phyloP scores from a whole-genome alignment of 768 basidiomycete species.

The Mycena rebaudengoi region DNA sequence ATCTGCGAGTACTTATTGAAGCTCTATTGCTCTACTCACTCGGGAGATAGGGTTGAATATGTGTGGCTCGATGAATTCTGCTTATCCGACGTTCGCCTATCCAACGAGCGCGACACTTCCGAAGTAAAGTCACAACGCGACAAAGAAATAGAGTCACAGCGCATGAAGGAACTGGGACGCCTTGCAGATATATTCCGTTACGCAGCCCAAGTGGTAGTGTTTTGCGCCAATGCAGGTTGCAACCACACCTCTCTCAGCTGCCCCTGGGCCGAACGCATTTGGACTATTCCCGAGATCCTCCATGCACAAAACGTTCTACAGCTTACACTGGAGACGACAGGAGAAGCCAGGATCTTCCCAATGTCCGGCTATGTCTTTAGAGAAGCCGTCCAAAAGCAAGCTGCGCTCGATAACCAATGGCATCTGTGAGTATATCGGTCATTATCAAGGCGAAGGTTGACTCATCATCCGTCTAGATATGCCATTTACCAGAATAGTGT shows the following conservation, averaged over 20 bases:
- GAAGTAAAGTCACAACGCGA: too few relatives aligned
- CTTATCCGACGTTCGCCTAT: background rate
- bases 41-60: background rate
- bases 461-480: background rate
- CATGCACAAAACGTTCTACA: background rate
- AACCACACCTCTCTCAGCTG: conserved; percentile 21
- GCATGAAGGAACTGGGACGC: conserved; percentile 13
- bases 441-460: background rate
- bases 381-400: background rate
- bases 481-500: conserved; percentile 10
- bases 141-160: background rate
- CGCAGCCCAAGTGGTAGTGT: conserved; percentile 21
- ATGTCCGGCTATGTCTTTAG: background rate
- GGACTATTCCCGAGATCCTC: conserved; percentile 10
- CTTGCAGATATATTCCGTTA: conserved; percentile 25
- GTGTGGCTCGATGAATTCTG: conserved; percentile 21
- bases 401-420: background rate
- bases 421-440: background rate
- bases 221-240: conserved; percentile 22
- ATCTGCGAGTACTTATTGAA: background rate
- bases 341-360: background rate
- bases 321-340: background rate
- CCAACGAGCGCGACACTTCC: too few relatives aligned
- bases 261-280: conserved; percentile 23
- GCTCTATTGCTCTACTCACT: conserved; percentile 3